Conservation (phyloP, 768 basidiomycete genomes). For the Brasilioporus rufonigricans region DNA sequence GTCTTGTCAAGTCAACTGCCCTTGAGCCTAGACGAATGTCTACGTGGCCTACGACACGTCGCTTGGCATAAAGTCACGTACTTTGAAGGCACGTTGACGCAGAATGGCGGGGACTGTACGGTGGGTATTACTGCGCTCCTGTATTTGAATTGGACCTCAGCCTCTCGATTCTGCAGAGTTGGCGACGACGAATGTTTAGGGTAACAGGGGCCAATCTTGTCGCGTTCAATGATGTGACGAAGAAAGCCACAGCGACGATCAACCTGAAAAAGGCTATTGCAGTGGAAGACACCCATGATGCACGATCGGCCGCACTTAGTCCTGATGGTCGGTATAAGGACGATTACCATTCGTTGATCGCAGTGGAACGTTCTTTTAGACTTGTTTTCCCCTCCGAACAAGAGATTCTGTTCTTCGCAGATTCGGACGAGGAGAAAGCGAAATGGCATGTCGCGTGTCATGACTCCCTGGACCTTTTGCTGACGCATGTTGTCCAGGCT, state of each 20-base stretch:
- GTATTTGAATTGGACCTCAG: neutral
- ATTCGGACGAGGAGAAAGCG: conserved; percentile 83
- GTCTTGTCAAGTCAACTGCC: conserved; percentile 75
- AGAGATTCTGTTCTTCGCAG: conserved; percentile 88
- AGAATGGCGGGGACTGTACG: conserved; percentile 88
- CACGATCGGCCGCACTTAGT: conserved; percentile 43
- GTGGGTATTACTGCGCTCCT: conserved; percentile 46
- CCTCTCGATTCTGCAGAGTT: conserved; percentile 47
- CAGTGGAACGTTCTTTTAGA: conserved; percentile 82
- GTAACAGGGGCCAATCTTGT: conserved; percentile 84
- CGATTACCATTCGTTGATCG: conserved; percentile 62
- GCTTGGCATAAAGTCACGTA: conserved; percentile 95
- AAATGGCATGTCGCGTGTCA: conserved; percentile 60
- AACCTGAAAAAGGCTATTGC: conserved; percentile 80
- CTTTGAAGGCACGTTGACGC: conserved; percentile 89
- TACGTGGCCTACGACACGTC: conserved; percentile 82
- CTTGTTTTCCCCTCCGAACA: conserved; percentile 75
- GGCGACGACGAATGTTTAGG: conserved; percentile 79
- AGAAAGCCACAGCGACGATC: conserved; percentile 86
- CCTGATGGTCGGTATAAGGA: conserved; percentile 45
- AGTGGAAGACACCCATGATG: conserved; percentile 74
- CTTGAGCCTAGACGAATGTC: conserved; percentile 90
- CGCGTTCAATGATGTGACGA: conserved; percentile 92
- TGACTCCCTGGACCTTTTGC: neutral
- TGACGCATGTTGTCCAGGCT: conserved; percentile 53